Evolutionary conservation across 2,329 filamentous ascomycete species (phyloP), one percentile per base, ranked within the genome.

Genomic region (Trichoderma sp.): DNA sequence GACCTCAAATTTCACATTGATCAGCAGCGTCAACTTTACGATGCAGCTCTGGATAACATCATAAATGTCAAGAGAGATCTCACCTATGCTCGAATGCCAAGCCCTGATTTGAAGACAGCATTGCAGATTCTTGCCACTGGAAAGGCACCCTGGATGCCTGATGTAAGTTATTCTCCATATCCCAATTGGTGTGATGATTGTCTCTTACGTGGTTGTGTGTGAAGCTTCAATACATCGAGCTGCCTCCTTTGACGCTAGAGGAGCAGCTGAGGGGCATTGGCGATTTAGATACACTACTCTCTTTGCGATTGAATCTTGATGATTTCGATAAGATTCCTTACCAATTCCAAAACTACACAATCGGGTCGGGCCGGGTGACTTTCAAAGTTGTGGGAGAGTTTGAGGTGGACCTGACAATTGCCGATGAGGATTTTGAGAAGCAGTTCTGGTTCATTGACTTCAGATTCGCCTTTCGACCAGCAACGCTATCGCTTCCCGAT

Each of bases 401-500:
- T 74, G 95, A 98, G 78, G 88, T 98, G 24, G 96, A 98, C 77
- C 86, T 99, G 63, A 94, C 94, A 1, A 91, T 98, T 71, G 93
- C 92, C 21, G 91, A 94, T 73, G 94, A 98, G 76, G 91, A 96
- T 72, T 87, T 90, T 21, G 84, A 89, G 37, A 91, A 91, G 66
- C 94, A 96, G 74, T 96, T 97, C 76, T 97, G 91, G 85, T 97
- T 98, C 76, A 92, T 98, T 71, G 94, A 98, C 78, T 89, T 98
- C 74, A 89, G 94, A 69, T 94, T 97, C 74, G 82, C 89, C 16
- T 99, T 97, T 77, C 85, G 83, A 10, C 95, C 95, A 1, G 85
- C 89, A 0, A 85, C 91, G 0, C 80, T 79, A 14, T 81, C 83
- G 59, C 75, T 96, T 8, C 84, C 90, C 0, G 87, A 90, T 30